Base-by-base conservation (phyloP, 2,329 filamentous ascomycete genomes). In the Fusarium incarnatum region DNA sequence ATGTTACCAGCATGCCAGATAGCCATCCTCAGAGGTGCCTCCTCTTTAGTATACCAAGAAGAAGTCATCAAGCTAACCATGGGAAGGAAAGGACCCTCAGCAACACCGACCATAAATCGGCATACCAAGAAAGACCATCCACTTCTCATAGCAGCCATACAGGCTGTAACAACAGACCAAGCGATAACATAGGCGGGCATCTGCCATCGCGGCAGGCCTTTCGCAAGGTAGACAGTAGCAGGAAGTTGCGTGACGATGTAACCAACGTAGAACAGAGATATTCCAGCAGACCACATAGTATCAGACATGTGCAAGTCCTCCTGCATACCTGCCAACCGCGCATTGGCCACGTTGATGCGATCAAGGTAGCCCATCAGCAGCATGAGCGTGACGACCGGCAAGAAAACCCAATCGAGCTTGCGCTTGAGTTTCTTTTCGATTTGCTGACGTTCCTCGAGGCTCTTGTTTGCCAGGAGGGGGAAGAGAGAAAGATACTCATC, bases 1-100 rank as follows among this genome's bases (percentile, higher is more conserved):
- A 53, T 53, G 2, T 53, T 53, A 8, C 50, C 50, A 42, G 50
- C 50, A 53, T 53, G 50, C 50, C 50, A 53, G n/a, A 42, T 53
- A 8, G 50, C 37, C 50, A 53, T 53, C 4, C 50, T 12, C n/a
- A 53, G 5, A 9, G 50, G 50, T 1, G 50, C 50, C n/a, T 53
- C 37, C 11, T 53, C 50, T 11, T 53, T 53, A 15, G 50, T 53
- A 8, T 42, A 42, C 50, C 50, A 53, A 2, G 37, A 53, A 3
- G 50, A 53, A 30, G 50, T 42, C 50, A 53, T 53, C 25, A 53
- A 30, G 7, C 37, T 53, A 2, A 53, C 37, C 37, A 53, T 53
- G 4, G 37, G 37, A 23, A 53, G 50, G 7, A 53, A 53, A 13
- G 50, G 50, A 0, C 50, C 50, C 23, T 53, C 50, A 8, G 50